A percentile compares a stretch with the other conserved stretches of the same genome.
These are phyloP conservation scores for Hirschfeldia incana DNA, from an alignment of 345 rosid genomes.

Conservation along the genomic window DNA sequence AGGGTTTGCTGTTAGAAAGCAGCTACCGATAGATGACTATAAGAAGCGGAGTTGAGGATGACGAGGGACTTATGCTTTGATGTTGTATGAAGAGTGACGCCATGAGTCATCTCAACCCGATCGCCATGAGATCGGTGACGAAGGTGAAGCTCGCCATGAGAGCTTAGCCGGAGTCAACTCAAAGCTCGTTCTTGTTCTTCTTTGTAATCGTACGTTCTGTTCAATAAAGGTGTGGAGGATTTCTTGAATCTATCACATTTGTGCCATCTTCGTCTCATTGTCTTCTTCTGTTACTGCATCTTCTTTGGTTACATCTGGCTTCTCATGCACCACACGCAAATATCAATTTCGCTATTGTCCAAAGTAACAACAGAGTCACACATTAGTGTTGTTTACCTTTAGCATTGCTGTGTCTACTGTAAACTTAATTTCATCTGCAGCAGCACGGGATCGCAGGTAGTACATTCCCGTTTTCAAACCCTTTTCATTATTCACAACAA, in stretches of 20 bases:
- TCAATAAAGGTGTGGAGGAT: too few species aligned
- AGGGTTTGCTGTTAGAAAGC: not conserved
- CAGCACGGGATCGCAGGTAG: constrained; percentile 84
- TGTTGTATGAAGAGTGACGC: not conserved
- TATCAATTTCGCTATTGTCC: not conserved
- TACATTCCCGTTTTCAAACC: constrained; percentile 96
- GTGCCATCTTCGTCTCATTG: constrained; percentile 66
- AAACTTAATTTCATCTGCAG: constrained; percentile 98
- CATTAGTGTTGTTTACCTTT: constrained; percentile 45
- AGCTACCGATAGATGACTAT: not conserved
- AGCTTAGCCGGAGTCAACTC: too few species aligned
- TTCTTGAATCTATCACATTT: too few species aligned
- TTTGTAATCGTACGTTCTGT: too few species aligned
- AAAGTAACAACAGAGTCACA: not conserved
- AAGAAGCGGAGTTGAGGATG: too few species aligned
- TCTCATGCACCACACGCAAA: constrained; percentile 41
- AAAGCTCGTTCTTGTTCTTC: too few species aligned
- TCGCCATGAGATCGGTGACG: not conserved
- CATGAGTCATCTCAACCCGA: not conserved
- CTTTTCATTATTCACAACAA: constrained; percentile 36
- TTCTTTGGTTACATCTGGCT: constrained; percentile 37
- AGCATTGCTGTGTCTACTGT: constrained; percentile 79
- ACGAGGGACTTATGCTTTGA: not conserved
- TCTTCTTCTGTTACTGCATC: constrained; percentile 33
- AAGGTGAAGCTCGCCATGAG: too few species aligned